Evolutionary conservation across 768 basidiomycete genomes (phyloP), one percentile per base, ranked within the genome.

Genomic region (Austroboletus eburneus): DNA sequence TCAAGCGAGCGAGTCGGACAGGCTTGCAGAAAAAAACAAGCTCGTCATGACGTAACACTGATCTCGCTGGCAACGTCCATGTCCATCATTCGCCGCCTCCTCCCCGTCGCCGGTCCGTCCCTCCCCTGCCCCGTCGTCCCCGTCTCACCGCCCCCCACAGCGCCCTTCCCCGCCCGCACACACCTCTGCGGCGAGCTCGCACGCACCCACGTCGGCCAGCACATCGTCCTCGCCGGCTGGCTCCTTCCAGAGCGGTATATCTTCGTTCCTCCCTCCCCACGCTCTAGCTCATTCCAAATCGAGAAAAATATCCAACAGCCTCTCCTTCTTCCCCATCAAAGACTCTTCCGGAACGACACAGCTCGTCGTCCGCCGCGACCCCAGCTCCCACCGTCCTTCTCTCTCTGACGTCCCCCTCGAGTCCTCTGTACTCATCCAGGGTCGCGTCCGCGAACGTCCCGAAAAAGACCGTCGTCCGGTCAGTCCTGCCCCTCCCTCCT

Each of bases 321-420:
- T 92, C 57, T 87, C 87, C 46, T 97, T 97, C 73, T 91, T 87
- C 70, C 84, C 83, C 25, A 77, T 96, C 62, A 86, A 80, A 58
- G 92, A 94, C 66, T 74, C 83, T 35, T 75, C 76, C 53, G 88
- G 89, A 29, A 79, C 75, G 0, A 79, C 85, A 3, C 93, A 97
- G 67, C 82, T 97, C 49, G 76, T 91, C 61, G 75, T 80, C 36
- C 68, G 78, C 61, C 76, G 79, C 54, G 58, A 70, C 51, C 53
- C 66, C 48, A 64, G 77, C 41, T 61, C 16, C 34, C 34, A 10
- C 7, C 30, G 12, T 32, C 30, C 71, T 20, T 51, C 65, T 32
- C 77, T 93, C 52, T 75, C 81, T 43, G 67, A 72, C 32, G 71
- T 88, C 25, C 86, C 91, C 46, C 68, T 83, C 45, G 89, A 95